phyloP scores from a whole-genome alignment of 2,329 filamentous ascomycete species.

The Phialemoniopsis sp. region DNA sequence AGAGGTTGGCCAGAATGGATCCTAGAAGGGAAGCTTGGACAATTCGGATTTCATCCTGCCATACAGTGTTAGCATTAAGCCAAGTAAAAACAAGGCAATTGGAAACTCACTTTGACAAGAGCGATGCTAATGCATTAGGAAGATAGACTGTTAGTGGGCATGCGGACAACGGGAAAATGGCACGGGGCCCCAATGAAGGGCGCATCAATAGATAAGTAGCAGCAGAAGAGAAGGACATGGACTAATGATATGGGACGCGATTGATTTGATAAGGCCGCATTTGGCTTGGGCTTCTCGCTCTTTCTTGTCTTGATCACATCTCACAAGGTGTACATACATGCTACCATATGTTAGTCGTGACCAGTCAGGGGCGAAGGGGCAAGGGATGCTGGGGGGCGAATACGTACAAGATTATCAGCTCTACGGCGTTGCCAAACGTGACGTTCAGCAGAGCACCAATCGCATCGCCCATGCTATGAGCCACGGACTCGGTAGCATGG shows the following conservation, averaged over 20 bases:
- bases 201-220: slow-evolving; percentile 4
- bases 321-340: slow-evolving; percentile 46
- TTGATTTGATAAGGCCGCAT: slow-evolving; percentile 53
- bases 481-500: slow-evolving; percentile 72
- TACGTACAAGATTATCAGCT: slow-evolving; percentile 70
- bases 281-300: slow-evolving; percentile 50
- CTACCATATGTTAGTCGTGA: too few species aligned
- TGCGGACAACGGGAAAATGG: slow-evolving; percentile 12
- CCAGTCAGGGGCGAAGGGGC: slow-evolving; percentile 1
- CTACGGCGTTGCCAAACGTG: slow-evolving; percentile 72
- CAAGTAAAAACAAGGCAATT: background rate
- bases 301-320: slow-evolving; percentile 36
- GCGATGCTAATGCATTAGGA: slow-evolving; percentile 56
- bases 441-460: slow-evolving; percentile 22
- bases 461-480: slow-evolving; percentile 64
- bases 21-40: slow-evolving; percentile 88
- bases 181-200: slow-evolving; percentile 3
- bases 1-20: slow-evolving; percentile 82
- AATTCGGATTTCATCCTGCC: slow-evolving; percentile 75
- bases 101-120: slow-evolving; percentile 55
- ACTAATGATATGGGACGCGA: slow-evolving; percentile 34
- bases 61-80: slow-evolving; percentile 15
- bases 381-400: background rate
- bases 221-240: slow-evolving; percentile 2
- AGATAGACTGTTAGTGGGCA: slow-evolving; percentile 26